Evolutionary conservation across 2,329 filamentous ascomycete species (phyloP).

Genomic region (Paraconiothyrium brasiliense): DNA sequence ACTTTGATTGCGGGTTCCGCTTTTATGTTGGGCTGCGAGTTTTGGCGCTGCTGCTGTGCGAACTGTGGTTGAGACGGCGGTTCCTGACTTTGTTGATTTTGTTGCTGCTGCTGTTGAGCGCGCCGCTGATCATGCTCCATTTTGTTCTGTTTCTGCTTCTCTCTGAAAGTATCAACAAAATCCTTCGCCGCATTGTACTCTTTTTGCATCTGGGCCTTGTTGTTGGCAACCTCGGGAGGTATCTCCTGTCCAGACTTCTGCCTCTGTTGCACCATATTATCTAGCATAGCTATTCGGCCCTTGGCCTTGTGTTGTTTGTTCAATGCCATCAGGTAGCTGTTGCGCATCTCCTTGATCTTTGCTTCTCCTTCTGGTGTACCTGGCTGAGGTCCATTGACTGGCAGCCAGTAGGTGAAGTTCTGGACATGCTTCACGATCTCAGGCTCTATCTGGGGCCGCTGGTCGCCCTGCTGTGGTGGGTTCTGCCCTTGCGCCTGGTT

Average conservation of each 20-base stretch:
- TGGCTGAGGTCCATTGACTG: constrained; percentile 33
- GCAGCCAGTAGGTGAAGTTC: constrained; percentile 45
- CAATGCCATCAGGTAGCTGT: constrained; percentile 47
- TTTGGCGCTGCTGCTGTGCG: constrained; percentile 39
- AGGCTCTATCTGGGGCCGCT: constrained; percentile 33
- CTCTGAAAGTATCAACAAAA: constrained; percentile 48
- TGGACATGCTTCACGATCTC: constrained; percentile 50
- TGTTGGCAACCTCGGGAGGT: constrained; percentile 37
- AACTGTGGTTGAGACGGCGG: constrained; percentile 29
- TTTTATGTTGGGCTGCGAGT: constrained; percentile 41
- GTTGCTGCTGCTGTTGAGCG: constrained; percentile 39
- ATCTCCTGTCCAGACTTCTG: constrained; percentile 45
- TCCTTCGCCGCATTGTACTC: constrained; percentile 41
- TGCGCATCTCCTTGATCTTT: constrained; percentile 48
- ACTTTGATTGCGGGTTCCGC: constrained; percentile 49
- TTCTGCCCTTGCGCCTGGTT: constrained; percentile 23
- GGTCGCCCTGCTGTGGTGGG: constrained; percentile 19
- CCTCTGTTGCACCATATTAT: constrained; percentile 42
- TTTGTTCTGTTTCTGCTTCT: constrained; percentile 46
- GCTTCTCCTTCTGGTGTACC: constrained; percentile 49
- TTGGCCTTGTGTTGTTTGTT: constrained; percentile 42
- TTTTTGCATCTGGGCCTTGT: constrained; percentile 41
- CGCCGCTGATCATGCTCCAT: constrained; percentile 43
- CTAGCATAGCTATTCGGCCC: constrained; percentile 36
- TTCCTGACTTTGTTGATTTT: constrained; percentile 25